Evolutionary conservation across 352 stramenopile species (phyloP), one percentile per base, ranked within the genome.

Genomic region (Globisporangium sylvaticum): DNA sequence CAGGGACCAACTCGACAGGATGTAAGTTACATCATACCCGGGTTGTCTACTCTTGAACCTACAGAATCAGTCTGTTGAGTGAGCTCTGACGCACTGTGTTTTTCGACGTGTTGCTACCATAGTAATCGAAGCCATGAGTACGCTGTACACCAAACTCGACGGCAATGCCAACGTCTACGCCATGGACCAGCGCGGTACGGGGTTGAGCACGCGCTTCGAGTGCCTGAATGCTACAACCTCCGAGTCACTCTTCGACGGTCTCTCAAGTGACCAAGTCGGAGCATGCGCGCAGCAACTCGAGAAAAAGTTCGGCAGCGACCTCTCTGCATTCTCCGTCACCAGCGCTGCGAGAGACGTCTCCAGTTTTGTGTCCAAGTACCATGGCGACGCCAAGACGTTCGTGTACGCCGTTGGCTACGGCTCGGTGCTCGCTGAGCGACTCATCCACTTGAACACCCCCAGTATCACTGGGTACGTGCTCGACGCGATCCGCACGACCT

Each of bases 321-420:
- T 50, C 42, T 50, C 69, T 32, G 74, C 70, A 0, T 86, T 81
- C 56, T 85, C 77, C 8, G 71, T 87, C 12, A 87, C 82, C 14
- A 87, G 74, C 15, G 79, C 79, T 0, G 80, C 80, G 3, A 71
- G 58, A 4, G 76, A 83, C 24, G 9, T 83, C 3, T 42, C 29
- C 2, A 66, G 53, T 12, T 74, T 77, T 54, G 72, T 77, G 27
- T 62, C 62, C 3, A 68, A 48, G 54, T 68, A 70, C 24, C 60
- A 37, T 27, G 44, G 20, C 50, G 61, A 31, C 59, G 66, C 68
- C 62, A n/a, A 77, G 70, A 32, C 63, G 46, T 59, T 66, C 39
- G 50, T 78, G 6, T 78, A 78, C 58, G 81, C 79, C 20, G 71
- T 77, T 27, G 87, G 81, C 71, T 89, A 89, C 67, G 80, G 80